Base-by-base conservation (phyloP, 805 yeast genomes). In the Candida schatavii region DNA sequence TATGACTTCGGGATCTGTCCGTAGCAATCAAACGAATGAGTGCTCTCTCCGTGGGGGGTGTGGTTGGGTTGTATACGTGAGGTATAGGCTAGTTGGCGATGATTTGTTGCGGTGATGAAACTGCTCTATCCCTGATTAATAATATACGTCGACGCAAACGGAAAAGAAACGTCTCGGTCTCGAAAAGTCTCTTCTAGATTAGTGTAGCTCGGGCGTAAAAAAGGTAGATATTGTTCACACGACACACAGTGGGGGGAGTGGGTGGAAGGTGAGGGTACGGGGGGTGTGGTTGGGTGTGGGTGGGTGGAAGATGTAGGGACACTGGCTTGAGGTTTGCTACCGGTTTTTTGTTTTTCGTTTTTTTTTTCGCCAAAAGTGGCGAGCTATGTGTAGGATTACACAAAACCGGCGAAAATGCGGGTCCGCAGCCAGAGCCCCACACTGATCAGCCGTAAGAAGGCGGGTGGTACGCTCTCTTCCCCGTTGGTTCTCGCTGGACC, bases 11-110 rank as follows among this genome's bases (percentile, higher is more conserved):
- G 11, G 35, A 17, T 32, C 18, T 15, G 25, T 32, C 13, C 33
- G 37, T 29, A 40, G 59, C 64, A 59, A 61, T 58, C 66, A 61
- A 61, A 44, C 52, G 44, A 61, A 61, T 59, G 66, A 61, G 62
- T 61, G 62, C 64, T 46, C 23, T 19, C 19, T 29, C 35, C 19
- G 11, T 29, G n/a, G 15, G n/a, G n/a, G 15, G 15, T n/a, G 19
- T 31, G 13, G 9, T 14, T 18, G 26, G 29, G 21, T 40, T 31
- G 35, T 33, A 38, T 41, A 37, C 34, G 43, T 37, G 40, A 37
- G 21, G 37, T 32, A 37, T 34, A 32, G 41, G 42, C 36, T 35
- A 35, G 30, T 39, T 39, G 42, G 39, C 36, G 32, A 15, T 37
- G 40, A 31, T 42, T 21, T n/a, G 22, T 28, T 20, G 32, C 32